Base-by-base conservation (phyloP, 768 basidiomycete species). In the Lepiota brunneoincarnata region DNA sequence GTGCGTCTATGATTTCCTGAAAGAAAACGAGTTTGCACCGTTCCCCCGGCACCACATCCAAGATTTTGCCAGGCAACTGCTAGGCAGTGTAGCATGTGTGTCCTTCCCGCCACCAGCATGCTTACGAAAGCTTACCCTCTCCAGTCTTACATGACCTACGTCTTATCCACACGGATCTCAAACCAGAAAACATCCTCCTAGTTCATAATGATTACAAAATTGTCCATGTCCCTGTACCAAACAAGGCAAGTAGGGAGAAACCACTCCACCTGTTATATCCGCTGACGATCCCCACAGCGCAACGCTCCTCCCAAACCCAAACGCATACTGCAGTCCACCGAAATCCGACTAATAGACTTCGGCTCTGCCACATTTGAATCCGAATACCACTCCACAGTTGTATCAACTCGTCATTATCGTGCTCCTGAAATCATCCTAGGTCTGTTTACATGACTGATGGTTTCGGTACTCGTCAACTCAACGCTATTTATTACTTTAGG, bases 401-500 rank as follows among this genome's bases (percentile, higher is more conserved):
- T 99, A 49, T 96, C 90, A 34, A 99, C 97, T 11, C 85, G 97
- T 50, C 97, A 99, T 72, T 99, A 99, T 64, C 90, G 97, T 57
- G 97, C 97, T 10, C 97, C 97, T 3, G 97, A 99, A 76, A 98
- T 99, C 69, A 99, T 99, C 57, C 81, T 98, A 49, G 93, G 96
- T 96, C 58, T 58, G 83, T 71, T n/a, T 4, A 43, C 17, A 9
- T 39, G 26, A 45, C 18, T 34, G 35, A 39, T 54, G 34, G 40
- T 37, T 51, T 35, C 59, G 31, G 24, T 38, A 54, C 39, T 24
- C 40, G 51, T 45, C 56, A 63, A 49, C 62, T 60, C 50, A 57
- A 34, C 38, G 39, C 54, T 48, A 24, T 55, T 49, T 44, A 40
- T 46, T 54, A 58, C 57, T n/a, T 46, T 65, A 98, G 96, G 93